These are phyloP conservation scores for Uronychia binucleata DNA, from an alignment of 73 alveolate species.

Conservation along the genomic window DNA sequence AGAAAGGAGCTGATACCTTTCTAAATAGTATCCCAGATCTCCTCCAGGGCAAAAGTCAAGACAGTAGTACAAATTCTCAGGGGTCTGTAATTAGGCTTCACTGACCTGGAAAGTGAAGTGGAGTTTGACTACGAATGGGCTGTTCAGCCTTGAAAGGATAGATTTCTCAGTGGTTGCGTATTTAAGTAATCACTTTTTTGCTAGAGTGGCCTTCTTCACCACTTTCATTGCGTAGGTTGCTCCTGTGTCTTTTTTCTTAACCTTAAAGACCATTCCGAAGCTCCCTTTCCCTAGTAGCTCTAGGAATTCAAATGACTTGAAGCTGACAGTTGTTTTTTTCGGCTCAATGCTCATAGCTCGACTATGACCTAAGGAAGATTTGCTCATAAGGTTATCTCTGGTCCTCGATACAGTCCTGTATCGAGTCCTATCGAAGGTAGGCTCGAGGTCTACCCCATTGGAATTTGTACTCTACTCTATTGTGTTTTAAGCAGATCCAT, in stretches of 20 bases:
- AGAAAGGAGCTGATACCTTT: constrained; percentile 54
- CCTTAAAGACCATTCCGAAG: constrained; percentile 95
- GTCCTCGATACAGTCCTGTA: background rate
- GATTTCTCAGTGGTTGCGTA: constrained; percentile 86
- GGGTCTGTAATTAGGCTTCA: constrained; percentile 79
- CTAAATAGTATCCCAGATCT: constrained; percentile 58
- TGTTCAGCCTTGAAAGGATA: constrained; percentile 63
- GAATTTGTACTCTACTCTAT: too few species aligned
- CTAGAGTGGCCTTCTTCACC: constrained; percentile 75
- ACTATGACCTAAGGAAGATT: background rate
- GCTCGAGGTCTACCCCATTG: too few species aligned
- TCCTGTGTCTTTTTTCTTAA: constrained; percentile 62
- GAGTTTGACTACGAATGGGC: constrained; percentile 86
- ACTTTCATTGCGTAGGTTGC: constrained; percentile 84
- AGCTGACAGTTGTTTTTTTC: constrained; percentile 7
- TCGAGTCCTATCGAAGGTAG: background rate
- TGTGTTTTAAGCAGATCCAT: too few species aligned
- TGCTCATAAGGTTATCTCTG: background rate
- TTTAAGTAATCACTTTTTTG: constrained; percentile 68
- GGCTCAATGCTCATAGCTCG: background rate
- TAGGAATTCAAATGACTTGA: constrained; percentile 64
- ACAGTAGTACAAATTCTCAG: constrained; percentile 81
- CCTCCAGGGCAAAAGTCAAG: constrained; percentile 87
- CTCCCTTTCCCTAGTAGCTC: constrained; percentile 84
- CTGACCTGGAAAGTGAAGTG: constrained; percentile 69